Evolutionary conservation across 202 grass and related monocot genomes (phyloP).

Genomic region (Dendrocalamus latiflorus): DNA sequence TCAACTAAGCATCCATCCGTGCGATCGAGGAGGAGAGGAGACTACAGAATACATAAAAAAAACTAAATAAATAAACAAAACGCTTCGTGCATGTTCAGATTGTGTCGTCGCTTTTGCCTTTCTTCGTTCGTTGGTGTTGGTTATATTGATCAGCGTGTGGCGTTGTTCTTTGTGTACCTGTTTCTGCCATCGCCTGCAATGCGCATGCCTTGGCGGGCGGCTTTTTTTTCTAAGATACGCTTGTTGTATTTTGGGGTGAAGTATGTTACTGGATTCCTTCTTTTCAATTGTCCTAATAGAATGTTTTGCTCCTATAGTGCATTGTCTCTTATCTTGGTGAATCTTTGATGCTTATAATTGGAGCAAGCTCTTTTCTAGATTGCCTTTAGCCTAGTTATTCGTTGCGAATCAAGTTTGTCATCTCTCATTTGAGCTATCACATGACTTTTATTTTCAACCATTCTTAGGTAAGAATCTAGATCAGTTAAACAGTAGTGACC

Average conservation of each 20-base stretch:
- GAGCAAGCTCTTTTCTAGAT: background rate
- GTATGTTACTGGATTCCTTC: conserved; percentile 10
- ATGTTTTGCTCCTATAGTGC: background rate
- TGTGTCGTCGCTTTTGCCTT: background rate
- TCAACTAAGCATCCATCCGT: conserved; percentile 29
- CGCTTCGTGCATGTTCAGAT: conserved; percentile 23
- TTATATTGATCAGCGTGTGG: conserved; percentile 27
- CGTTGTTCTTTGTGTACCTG: conserved; percentile 42
- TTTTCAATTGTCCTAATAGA: background rate
- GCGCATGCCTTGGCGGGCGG: conserved; percentile 8
- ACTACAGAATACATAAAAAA: conserved; percentile 6
- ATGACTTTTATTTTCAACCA: background rate
- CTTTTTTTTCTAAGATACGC: conserved; percentile 16
- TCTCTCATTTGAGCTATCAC: background rate
- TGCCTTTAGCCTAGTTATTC: background rate
- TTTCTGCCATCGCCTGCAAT: conserved; percentile 17
- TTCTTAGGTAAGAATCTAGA: background rate
- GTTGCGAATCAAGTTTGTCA: background rate
- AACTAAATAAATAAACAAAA: background rate
- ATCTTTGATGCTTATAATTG: background rate
- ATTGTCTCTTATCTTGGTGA: background rate
- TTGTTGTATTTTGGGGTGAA: conserved; percentile 38
- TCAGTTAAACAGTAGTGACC: background rate
- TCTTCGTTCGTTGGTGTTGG: background rate
- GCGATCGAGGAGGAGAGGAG: background rate